phyloP scores from a whole-genome alignment of 257 asterid species.

The Rubia yunnanensis region DNA sequence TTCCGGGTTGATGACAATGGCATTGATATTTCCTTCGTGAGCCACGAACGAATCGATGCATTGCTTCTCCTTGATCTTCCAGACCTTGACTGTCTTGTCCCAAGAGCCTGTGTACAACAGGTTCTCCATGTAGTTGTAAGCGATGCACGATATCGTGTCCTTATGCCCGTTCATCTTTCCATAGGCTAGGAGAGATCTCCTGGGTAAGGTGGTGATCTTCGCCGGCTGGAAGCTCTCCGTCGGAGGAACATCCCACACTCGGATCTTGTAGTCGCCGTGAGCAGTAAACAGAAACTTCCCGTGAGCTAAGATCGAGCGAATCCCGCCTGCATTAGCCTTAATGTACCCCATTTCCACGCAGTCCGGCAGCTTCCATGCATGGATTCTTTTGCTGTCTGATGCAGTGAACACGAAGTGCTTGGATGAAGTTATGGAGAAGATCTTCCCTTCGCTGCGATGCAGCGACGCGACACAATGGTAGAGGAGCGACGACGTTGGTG shows the following conservation, averaged over 20 bases:
- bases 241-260: constrained; percentile 43
- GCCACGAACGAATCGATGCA: constrained; percentile 56
- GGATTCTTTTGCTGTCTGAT: constrained; percentile 50
- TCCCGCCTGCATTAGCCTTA: constrained; percentile 39
- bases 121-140: constrained; percentile 40
- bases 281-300: constrained; percentile 44
- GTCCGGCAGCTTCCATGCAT: constrained; percentile 58
- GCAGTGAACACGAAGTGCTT: constrained; percentile 49
- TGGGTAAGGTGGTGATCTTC: constrained; percentile 42
- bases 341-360: constrained; percentile 49
- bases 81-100: constrained; percentile 58
- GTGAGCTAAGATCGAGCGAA: constrained; percentile 42
- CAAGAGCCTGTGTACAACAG: constrained; percentile 59
- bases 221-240: constrained; percentile 27
- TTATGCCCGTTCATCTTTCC: constrained; percentile 22
- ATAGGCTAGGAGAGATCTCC: constrained; percentile 29
- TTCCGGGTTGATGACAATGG: constrained; percentile 41
- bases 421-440: constrained; percentile 37
- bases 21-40: constrained; percentile 50
- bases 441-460: constrained; percentile 48
- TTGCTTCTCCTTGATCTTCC: constrained; percentile 37
- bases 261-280: constrained; percentile 50
- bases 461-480: constrained; percentile 64
- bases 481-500: constrained; percentile 38
- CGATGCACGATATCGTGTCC: constrained; percentile 41